Percentiles rank a stretch among this genome's conserved stretches.
Evolutionary conservation across 1,284 basidiomycete genomes (phyloP).

Genomic region (Rugosomyces carneus): DNA sequence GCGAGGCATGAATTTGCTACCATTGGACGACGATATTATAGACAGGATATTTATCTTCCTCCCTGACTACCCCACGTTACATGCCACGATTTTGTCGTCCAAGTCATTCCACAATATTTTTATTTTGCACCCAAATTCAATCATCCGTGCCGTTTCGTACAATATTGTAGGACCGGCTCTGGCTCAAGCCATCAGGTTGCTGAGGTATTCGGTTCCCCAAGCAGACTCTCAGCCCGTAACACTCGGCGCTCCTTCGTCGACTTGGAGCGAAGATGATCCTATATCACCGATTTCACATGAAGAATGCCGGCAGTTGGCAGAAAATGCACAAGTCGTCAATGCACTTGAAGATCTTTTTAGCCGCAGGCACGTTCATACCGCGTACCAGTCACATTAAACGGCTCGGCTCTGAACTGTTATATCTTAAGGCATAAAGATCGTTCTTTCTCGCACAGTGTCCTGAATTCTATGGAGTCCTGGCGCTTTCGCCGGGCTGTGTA

Average conservation of each 20-base stretch:
- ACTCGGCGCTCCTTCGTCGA: not conserved
- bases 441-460: conserved; percentile 19
- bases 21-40: conserved; percentile 21
- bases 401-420: not conserved
- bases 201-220: conserved; percentile 15
- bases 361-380: conserved; percentile 20
- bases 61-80: conserved; percentile 19
- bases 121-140: conserved; percentile 19
- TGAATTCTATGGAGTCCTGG: conserved; percentile 26
- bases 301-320: conserved; percentile 19
- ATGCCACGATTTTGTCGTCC: conserved; percentile 17
- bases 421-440: conserved; percentile 27
- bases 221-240: not conserved
- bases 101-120: conserved; percentile 21
- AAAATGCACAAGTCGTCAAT: conserved; percentile 19
- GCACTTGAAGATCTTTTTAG: conserved; percentile 31
- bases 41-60: conserved; percentile 20
- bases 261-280: conserved; percentile 16
- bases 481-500: conserved; percentile 29
- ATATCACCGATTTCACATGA: conserved; percentile 18
- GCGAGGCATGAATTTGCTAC: conserved; percentile 16
- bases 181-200: conserved; percentile 20
- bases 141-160: conserved; percentile 20
- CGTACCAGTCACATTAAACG: not conserved
- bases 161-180: conserved; percentile 23